Percentiles rank a stretch among this genome's conserved stretches.
These are phyloP conservation scores for Tulasnella calospora DNA, from an alignment of 768 basidiomycete species.

Conservation along the genomic window DNA sequence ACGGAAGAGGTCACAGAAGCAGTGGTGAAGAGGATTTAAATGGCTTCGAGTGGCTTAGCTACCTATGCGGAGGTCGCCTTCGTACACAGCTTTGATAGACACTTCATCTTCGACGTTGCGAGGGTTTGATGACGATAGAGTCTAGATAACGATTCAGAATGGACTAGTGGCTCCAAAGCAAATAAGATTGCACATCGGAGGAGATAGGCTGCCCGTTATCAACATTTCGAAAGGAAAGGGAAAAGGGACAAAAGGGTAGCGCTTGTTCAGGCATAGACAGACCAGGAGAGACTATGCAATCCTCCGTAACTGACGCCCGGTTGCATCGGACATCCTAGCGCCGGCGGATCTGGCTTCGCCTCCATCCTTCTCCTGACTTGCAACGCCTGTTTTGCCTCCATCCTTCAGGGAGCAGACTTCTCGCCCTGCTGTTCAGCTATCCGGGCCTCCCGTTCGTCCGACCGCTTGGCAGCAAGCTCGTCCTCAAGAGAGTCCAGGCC, in stretches of 20 bases:
- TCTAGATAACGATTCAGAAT: background rate
- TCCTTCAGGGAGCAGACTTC: background rate
- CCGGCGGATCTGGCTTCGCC: conserved; percentile 1
- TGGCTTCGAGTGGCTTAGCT: background rate
- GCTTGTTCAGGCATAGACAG: background rate
- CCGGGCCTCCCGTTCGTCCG: background rate
- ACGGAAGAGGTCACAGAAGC: conserved; percentile 45
- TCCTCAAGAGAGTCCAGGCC: conserved; percentile 23
- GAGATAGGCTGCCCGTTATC: conserved; percentile 6
- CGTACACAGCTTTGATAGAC: conserved; percentile 4
- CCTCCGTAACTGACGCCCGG: conserved; percentile 1
- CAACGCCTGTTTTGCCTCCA: conserved; percentile 7
- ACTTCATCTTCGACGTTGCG: background rate
- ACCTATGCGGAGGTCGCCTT: background rate
- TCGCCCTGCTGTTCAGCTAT: background rate
- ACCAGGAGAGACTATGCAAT: background rate
- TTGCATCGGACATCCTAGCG: conserved; percentile 2
- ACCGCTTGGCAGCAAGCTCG: conserved; percentile 5
- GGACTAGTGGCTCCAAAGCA: background rate
- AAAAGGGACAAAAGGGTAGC: background rate
- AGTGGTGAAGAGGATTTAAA: conserved; percentile 40
- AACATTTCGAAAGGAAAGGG: background rate
- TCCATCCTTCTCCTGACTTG: conserved; percentile 3
- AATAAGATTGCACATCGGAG: background rate
- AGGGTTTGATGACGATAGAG: background rate